Evolutionary conservation across 2,329 filamentous ascomycete genomes (phyloP), one percentile per base, ranked within the genome.

Genomic region (Monilinia aucupariae): DNA sequence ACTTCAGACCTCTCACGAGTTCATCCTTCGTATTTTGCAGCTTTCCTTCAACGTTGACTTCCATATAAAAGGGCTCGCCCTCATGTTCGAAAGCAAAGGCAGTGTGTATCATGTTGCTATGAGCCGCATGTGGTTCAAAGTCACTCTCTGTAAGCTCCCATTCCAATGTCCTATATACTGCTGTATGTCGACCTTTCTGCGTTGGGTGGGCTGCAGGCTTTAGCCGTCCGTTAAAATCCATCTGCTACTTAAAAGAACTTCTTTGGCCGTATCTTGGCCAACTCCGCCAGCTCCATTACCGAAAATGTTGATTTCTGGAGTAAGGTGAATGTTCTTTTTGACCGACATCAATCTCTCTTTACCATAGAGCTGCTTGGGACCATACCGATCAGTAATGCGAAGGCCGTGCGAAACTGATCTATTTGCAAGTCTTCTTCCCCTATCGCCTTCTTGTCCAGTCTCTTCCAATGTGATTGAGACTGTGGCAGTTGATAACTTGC

Each of bases 401-500:
- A 59, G 43, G 27, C n/a, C 6, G 15, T 58, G 20, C 7, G 41
- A 58, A 7, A 34, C 10, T 2, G 13, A 25, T 6, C 13, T 20
- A 8, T 20, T 25, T 7, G 5, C 8, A 30, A 27, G 8, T 4
- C 5, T 17, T 9, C 2, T 27, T 12, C 20, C 41, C 3, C 17
- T 4, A 2, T 25, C 32, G 12, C 9, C n/a, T 12, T 37, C 43
- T 13, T 10, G 10, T 1, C n/a, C 13, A 20, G 20, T 10, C 20
- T 49, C 55, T 39, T 49, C 30, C 4, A 59, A 48, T 0, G 59
- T 48, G 17, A 62, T 51, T 22, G 43, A 39, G 17, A 62, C 37
- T 13, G 30, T 62, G 12, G 59, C 59, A 43, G n/a, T 62, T 3
- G 59, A 62, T 41, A 62, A 25, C 51, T 20, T 62, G 30, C 59